phyloP scores from a whole-genome alignment of 2,329 filamentous ascomycete genomes.

The Claviceps cyperi region DNA sequence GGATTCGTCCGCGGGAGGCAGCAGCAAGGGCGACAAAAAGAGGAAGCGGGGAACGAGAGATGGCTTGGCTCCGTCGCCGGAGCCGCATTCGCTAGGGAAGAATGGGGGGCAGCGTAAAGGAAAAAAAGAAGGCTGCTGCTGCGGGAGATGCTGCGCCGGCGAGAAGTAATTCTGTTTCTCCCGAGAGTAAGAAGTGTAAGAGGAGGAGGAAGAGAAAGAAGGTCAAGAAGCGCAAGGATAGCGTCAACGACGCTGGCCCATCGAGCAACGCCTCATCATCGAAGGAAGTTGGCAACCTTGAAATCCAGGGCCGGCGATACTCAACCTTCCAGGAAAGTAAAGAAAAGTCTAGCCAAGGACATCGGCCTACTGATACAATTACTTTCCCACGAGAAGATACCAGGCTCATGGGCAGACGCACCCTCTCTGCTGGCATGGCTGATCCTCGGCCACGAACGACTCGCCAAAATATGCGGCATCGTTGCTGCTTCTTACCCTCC shows the following conservation, averaged over 20 bases:
- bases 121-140: not conserved
- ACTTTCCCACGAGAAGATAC: not conserved
- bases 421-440: conserved; percentile 6
- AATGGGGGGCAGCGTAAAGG: not conserved
- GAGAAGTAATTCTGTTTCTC: not conserved
- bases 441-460: conserved; percentile 2
- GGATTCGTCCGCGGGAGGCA: not conserved
- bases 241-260: not conserved
- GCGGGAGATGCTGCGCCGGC: not conserved
- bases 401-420: not conserved
- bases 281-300: not conserved
- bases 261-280: not conserved
- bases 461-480: not conserved
- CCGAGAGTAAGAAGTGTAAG: not conserved
- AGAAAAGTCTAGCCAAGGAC: not conserved
- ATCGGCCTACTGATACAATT: not conserved
- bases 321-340: not conserved
- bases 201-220: not conserved
- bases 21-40: not conserved
- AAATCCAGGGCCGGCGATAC: not conserved
- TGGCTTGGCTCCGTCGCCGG: not conserved
- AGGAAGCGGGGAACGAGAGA: conserved; percentile 1
- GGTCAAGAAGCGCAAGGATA: not conserved
- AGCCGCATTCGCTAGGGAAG: not conserved
- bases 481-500: no score